Percentiles rank a stretch among this genome's conserved stretches.
Conservation (phyloP, 148 eudicot species). For the Rhododendron molle region DNA sequence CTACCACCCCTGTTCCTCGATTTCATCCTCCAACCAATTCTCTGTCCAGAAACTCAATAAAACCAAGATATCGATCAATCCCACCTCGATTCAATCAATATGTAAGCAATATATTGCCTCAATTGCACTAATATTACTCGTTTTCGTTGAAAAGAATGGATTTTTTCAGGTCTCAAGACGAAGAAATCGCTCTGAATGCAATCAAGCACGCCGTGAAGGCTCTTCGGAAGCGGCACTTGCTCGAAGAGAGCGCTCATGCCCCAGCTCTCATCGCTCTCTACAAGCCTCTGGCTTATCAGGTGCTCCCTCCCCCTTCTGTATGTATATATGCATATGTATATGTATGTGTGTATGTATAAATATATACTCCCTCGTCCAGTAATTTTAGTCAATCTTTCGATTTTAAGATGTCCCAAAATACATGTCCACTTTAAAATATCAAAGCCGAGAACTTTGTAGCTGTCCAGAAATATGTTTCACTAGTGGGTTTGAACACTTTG, state of each 20-base stretch:
- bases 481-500: not conserved
- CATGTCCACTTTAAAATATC: not conserved
- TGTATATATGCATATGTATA: not conserved
- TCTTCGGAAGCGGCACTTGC: conserved; percentile 74
- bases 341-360: not conserved
- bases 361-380: not conserved
- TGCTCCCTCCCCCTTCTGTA: conserved; percentile 6
- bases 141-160: not conserved
- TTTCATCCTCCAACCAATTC: not conserved
- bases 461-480: not conserved
- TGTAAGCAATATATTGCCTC: conserved; percentile 3
- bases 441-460: not conserved
- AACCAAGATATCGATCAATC: not conserved
- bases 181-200: conserved; percentile 55
- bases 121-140: not conserved
- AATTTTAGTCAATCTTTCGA: not conserved
- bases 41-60: not conserved
- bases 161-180: conserved; percentile 51
- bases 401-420: not conserved
- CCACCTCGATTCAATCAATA: conserved; percentile 6
- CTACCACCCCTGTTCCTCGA: not conserved
- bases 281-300: conserved; percentile 74
- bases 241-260: conserved; percentile 80
- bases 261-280: conserved; percentile 68
- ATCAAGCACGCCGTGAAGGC: conserved; percentile 75